Conservation (phyloP, 768 basidiomycete species). For the Pulveroboletus ravenelii region DNA sequence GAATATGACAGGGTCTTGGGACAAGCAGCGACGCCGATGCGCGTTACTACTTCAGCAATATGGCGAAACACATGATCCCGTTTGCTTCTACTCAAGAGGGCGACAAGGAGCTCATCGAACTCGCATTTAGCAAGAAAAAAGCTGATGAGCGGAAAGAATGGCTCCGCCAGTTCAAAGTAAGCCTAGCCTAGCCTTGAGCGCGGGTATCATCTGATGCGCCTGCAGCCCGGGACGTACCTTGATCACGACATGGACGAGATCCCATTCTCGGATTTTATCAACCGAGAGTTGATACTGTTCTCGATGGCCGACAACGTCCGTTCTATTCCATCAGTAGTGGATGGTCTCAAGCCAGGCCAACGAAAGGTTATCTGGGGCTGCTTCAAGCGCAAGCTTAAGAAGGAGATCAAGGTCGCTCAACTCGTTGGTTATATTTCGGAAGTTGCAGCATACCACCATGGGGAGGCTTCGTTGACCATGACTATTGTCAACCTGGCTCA, state of each 20-base stretch:
- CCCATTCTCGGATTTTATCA: slow-evolving; percentile 91
- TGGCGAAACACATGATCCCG: slow-evolving; percentile 92
- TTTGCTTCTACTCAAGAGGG: slow-evolving; percentile 78
- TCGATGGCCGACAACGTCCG: slow-evolving; percentile 99
- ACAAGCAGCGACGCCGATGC: slow-evolving; percentile 88
- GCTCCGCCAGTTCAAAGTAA: slow-evolving; percentile 86
- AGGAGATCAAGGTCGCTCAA: slow-evolving; percentile 94
- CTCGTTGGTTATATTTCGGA: slow-evolving; percentile 93
- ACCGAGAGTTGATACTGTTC: slow-evolving; percentile 95
- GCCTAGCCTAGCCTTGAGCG: neutral
- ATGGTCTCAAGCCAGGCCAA: slow-evolving; percentile 97
- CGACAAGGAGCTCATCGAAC: slow-evolving; percentile 86
- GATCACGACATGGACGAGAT: slow-evolving; percentile 87
- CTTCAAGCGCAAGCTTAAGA: slow-evolving; percentile 91
- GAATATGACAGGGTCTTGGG: slow-evolving; percentile 77
- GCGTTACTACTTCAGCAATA: slow-evolving; percentile 87
- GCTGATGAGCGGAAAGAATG: slow-evolving; percentile 98
- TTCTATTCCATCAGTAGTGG: slow-evolving; percentile 90
- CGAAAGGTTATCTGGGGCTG: slow-evolving; percentile 95
- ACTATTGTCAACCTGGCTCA: slow-evolving; percentile 96
- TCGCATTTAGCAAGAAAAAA: slow-evolving; percentile 99
- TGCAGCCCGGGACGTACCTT: slow-evolving; percentile 86
- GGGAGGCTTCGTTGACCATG: slow-evolving; percentile 78
- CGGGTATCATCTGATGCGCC: slow-evolving; percentile 1
- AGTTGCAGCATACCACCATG: slow-evolving; percentile 95